Base-by-base conservation (phyloP, 1,284 basidiomycete genomes). In the Inonotus hispidus region DNA sequence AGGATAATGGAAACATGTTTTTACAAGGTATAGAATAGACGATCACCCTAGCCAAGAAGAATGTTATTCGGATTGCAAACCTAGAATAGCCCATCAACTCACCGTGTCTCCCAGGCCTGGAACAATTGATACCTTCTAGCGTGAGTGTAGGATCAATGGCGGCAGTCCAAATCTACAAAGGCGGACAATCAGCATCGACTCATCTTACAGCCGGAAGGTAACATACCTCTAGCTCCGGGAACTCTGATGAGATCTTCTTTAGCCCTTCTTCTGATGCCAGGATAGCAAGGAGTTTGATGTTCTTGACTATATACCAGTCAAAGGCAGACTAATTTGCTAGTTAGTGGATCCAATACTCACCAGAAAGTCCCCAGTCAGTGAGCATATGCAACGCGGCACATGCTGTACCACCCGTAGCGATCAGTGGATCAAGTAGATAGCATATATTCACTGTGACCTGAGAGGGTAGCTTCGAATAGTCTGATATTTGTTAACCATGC, bases 321-420 rank as follows among this genome's bases (percentile, higher is more conserved):
- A 16, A 35, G 5, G 35, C 2, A 16, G 29, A 11, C 2, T 8
- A 49, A 1, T 35, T 35, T 8, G 25, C 11, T 43, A 7, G 8
- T 11, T 3, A 14, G 25, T 35, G 50, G 2, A 11, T 52, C 8
- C 19, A 58, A 41, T 58, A 47, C 81, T 65, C 66, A 88, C 88
- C 66, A 21, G 84, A 75, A 64, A 95, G 80, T 25, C 93, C 93
- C 93, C 93, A 95, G 60, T 95, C 93, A 6, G 80, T 68, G 52
- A 95, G 78, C 92, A 95, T 95, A 56, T 81, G 71, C 60, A 96
- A 71, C 1, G 94, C 94, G 14, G 94, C 93, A 63, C 85, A 82
- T 4, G 91, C 93, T 2, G 95, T 97, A n/a, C 92, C 92, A 63
- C 95, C 95, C 0, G 95, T 98, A 0, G 95, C 95, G 68, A 98